Evolutionary conservation across 208 protist species (phyloP), one percentile per base, ranked within the genome.

Genomic region (Acanthamoeba healyi): DNA sequence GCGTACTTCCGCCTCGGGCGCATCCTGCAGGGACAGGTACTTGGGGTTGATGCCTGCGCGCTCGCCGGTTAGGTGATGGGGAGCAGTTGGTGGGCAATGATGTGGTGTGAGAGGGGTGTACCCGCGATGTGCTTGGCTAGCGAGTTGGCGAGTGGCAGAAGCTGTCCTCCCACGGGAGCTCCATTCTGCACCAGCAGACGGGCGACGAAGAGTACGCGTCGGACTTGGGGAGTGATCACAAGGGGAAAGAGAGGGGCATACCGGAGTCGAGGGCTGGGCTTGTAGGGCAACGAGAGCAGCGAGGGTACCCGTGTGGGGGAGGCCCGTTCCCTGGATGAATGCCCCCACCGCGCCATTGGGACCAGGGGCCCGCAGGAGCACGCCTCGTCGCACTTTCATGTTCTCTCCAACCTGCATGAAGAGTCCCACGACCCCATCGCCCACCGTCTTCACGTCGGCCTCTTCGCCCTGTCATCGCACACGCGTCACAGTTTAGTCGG

Each of bases 401-500:
- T 91, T 91, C 61, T 91, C 84, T 7, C 84, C 84, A 2, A 91
- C 84, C 42, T 91, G 84, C 84, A 91, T 91, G 84, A 91, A 91
- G 14, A 91, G 84, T 0, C 26, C 51, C 22, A 70, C 34, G 6
- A 91, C 40, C 15, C 38, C 26, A 12, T 91, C 84, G 19, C 24
- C 56, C 38, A 91, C 84, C 19, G 63, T 42, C 63, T 72, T n/a
- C n/a, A n/a, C n/a, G n/a, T n/a, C n/a, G n/a, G n/a, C n/a, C n/a
- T n/a, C n/a, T n/a, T 72, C 19, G 10, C 7, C 29, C 7, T 40
- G 63, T 19, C 29, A 5, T 72, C 26, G 63, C 14, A n/a, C n/a
- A n/a, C n/a, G n/a, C n/a, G n/a, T n/a, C n/a, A n/a, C n/a, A n/a
- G n/a, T n/a, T n/a, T n/a, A n/a, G n/a, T n/a, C n/a, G n/a, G n/a